phyloP scores from a whole-genome alignment of 2,329 filamentous ascomycete species.

The Ascochyta clinopodiicola region DNA sequence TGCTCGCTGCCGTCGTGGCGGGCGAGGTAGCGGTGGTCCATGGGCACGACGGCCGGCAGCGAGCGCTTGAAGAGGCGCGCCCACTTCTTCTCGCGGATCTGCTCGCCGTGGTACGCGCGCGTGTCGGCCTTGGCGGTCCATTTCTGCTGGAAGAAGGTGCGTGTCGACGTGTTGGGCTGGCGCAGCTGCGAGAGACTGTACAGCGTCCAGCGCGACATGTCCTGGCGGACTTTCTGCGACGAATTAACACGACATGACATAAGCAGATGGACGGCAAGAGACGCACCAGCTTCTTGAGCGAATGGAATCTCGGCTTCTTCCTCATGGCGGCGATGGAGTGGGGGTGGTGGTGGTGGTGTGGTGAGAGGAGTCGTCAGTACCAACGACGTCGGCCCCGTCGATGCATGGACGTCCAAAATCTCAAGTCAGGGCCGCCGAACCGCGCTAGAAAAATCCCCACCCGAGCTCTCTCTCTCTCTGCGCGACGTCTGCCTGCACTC shows the following conservation, averaged over 20 bases:
- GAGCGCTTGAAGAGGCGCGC: conserved; percentile 87
- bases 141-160: conserved; percentile 97
- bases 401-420: background rate
- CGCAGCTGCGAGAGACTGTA: conserved; percentile 77
- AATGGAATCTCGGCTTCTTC: conserved; percentile 66
- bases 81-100: conserved; percentile 93
- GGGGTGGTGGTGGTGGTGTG: background rate
- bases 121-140: conserved; percentile 86
- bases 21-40: conserved; percentile 82
- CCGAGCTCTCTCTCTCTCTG: background rate
- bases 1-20: conserved; percentile 80
- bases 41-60: conserved; percentile 81
- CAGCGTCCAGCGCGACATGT: conserved; percentile 97
- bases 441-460: conserved; percentile 3
- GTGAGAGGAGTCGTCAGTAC: background rate
- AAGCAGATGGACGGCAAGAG: too few relatives aligned
- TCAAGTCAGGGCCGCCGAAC: background rate
- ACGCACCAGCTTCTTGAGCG: conserved; percentile 69
- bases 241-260: background rate
- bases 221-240: conserved; percentile 84
- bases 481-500: conserved; percentile 1
- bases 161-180: conserved; percentile 45
- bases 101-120: conserved; percentile 91
- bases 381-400: too few relatives aligned
- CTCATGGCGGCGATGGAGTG: conserved; percentile 47